Evolutionary conservation across 2,329 filamentous ascomycete genomes (phyloP), one percentile per base, ranked within the genome.

Genomic region (Phaeosphaeriaceae sp.): DNA sequence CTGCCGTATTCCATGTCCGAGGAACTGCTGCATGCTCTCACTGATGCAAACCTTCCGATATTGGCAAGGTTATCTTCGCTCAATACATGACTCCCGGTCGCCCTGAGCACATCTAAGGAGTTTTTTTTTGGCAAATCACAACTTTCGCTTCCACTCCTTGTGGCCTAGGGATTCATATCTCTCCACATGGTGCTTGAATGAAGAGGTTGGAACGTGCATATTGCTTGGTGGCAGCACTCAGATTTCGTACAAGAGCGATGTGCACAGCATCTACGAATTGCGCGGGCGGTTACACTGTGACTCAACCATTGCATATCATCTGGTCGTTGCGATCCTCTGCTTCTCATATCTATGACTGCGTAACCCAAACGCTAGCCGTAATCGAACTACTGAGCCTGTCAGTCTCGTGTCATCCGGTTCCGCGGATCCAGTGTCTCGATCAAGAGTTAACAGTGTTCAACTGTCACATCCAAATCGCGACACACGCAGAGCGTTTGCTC

Each of bases 221-320:
- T 26, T 1, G 7, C 23, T 8, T 26, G 3, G n/a, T n/a, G n/a
- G n/a, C n/a, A n/a, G n/a, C n/a, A n/a, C n/a, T n/a, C n/a, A n/a
- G n/a, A n/a, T n/a, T n/a, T n/a, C n/a, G n/a, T n/a, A n/a, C n/a
- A n/a, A n/a, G n/a, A n/a, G n/a, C 33, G 17, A 30, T 37, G 32
- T 33, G 46, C 49, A 61, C 54, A 44, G 39, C 54, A 61, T 52
- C 37, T 44, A 30, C 43, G 35, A 33, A 53, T 44, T 37, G 46
- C 39, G 42, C 35, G 28, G 39, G 49, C 47, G 38, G 21, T 50
- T 28, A 28, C 36, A 48, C 52, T 29, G 30, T 49, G 41, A 49
- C 33, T 29, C 28, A 30, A 11, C 39, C 16, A 7, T 28, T 28
- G 21, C 37, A 39, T 9, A 20, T 20, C 17, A 12, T 36, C 15